A percentile compares a stretch with the other conserved stretches of the same genome.
phyloP scores from a whole-genome alignment of 1,139 yeast species.

The Diutina ranongensis region DNA sequence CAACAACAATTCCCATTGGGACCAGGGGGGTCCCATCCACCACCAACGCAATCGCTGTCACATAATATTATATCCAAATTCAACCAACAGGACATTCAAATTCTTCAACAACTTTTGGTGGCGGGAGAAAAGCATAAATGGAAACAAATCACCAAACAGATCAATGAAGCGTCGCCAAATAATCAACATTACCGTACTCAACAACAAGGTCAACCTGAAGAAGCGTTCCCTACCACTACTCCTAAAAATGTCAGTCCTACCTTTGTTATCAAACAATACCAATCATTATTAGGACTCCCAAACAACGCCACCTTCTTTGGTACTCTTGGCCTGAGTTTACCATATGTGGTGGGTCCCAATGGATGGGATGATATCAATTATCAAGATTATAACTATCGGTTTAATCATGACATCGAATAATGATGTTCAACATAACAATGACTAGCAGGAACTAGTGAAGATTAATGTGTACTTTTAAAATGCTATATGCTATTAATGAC shows the following conservation, averaged over 20 bases:
- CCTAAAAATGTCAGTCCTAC: conserved; percentile 33
- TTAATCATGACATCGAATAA: conserved; percentile 2
- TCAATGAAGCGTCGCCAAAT: conserved; percentile 17
- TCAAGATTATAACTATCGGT: neutral
- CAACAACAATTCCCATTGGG: neutral
- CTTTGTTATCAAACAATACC: conserved; percentile 34
- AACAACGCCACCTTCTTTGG: conserved; percentile 29
- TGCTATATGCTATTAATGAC: conserved; percentile 3
- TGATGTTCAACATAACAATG: neutral
- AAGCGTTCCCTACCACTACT: neutral
- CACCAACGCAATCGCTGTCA: neutral
- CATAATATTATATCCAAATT: conserved; percentile 15
- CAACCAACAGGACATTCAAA: conserved; percentile 26
- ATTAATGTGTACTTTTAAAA: neutral
- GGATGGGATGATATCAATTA: conserved; percentile 27
- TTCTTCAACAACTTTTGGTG: conserved; percentile 26
- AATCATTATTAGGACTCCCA: conserved; percentile 29
- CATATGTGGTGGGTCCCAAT: conserved; percentile 26
- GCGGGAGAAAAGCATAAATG: conserved; percentile 36
- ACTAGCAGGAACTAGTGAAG: neutral
- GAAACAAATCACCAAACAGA: conserved; percentile 36
- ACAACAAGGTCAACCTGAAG: neutral
- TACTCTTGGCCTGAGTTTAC: conserved; percentile 28
- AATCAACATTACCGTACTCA: conserved; percentile 7
- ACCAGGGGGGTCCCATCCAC: conserved; percentile 3